Conservation (phyloP, 1,284 basidiomycete species). For the Wallemia hederae region DNA sequence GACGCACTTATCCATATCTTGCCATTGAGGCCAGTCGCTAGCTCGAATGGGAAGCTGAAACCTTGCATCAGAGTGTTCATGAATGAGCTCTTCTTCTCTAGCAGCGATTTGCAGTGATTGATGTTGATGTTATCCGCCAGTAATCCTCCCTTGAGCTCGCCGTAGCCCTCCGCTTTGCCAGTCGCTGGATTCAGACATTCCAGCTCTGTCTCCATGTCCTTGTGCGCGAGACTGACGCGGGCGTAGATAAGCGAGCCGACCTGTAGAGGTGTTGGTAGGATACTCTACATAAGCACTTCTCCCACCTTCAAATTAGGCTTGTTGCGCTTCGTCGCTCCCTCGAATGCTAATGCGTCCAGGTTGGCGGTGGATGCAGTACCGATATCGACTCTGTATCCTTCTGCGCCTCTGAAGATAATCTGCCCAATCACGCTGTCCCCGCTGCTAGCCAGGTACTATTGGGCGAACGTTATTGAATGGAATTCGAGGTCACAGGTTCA, state of each 20-base stretch:
- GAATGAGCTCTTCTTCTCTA: slow-evolving; percentile 25
- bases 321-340: slow-evolving; percentile 55
- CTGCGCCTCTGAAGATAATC: slow-evolving; percentile 35
- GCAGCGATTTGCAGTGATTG: background rate
- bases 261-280: too few species aligned
- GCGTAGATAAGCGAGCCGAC: slow-evolving; percentile 53
- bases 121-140: slow-evolving; percentile 25
- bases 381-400: slow-evolving; percentile 55
- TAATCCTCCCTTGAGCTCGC: slow-evolving; percentile 51
- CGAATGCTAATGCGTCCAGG: slow-evolving; percentile 51
- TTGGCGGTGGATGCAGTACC: slow-evolving; percentile 43
- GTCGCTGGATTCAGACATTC: slow-evolving; percentile 66
- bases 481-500: background rate
- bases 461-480: background rate
- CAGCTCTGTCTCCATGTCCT: slow-evolving; percentile 65
- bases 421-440: slow-evolving; percentile 52
- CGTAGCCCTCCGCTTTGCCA: slow-evolving; percentile 50
- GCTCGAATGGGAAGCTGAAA: slow-evolving; percentile 39
- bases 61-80: slow-evolving; percentile 31
- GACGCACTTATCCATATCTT: slow-evolving; percentile 46
- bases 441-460: slow-evolving; percentile 51
- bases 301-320: slow-evolving; percentile 49
- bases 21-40: slow-evolving; percentile 50
- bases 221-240: slow-evolving; percentile 51
- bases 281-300: background rate